Base-by-base conservation (phyloP, 331 rosid genomes). In the Ulmus americana region DNA sequence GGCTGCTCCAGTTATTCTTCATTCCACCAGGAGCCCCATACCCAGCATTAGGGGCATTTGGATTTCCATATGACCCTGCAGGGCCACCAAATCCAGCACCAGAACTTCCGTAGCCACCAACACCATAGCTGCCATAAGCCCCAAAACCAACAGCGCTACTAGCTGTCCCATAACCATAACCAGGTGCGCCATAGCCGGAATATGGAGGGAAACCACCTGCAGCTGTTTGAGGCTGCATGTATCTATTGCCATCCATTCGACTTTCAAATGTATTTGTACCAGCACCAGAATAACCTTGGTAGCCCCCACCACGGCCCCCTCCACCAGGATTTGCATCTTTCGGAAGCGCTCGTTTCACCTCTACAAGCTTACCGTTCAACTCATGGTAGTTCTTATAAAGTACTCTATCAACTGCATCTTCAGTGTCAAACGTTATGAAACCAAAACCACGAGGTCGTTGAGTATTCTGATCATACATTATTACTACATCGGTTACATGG, bases 381-480 rank as follows among this genome's bases (percentile, higher is more conserved):
- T 83, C 88, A 44, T 83, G 88, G 56, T 77, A 83, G 53, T 69
- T 77, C 81, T 80, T 80, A 46, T 22, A 73, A 13, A 83, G 79
- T 67, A 83, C 85, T 72, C 83, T 77, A 65, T 83, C 88, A 47
- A 83, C 88, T 3, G 88, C 76, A 55, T 83, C 83, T 69, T 83
- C 88, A 53, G 71, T 67, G 54, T 83, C 88, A 70, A 83, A 83
- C 9, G 88, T 74, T 64, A 83, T 74, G 73, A 83, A 83, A 69
- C 85, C 88, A 74, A 83, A 83, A 46, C 88, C 88, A 52, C 88
- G 85, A 42, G 88, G 85, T 20, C 88, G 76, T 68, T 80, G 88
- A 13, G 88, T 83, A 73, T 72, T 83, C 74, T 83, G 88, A 72
- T 83, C 88, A 56, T 75, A 83, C 88, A 83, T 83, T 71, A 83